phyloP scores from a whole-genome alignment of 768 basidiomycete genomes.

The Atractiella rhizophila region DNA sequence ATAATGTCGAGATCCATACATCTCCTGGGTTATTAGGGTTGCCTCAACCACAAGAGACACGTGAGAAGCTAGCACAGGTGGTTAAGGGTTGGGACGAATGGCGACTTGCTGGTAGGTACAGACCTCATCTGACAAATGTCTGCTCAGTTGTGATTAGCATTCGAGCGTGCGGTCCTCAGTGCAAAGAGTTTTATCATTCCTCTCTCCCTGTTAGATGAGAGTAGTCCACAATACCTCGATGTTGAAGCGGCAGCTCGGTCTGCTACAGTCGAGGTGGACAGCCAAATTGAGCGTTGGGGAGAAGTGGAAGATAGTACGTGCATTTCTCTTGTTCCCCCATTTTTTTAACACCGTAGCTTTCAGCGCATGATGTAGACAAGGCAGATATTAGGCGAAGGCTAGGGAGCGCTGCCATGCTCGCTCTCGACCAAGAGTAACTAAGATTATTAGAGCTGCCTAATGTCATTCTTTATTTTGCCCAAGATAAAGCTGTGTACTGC shows the following conservation, averaged over 20 bases:
- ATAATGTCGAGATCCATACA: conserved; percentile 37
- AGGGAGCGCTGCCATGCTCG: conserved; percentile 41
- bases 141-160: too few relatives aligned
- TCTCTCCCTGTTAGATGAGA: conserved; percentile 54
- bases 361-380: conserved; percentile 95
- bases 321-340: not conserved
- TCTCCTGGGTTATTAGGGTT: conserved; percentile 47
- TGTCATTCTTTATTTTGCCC: too few relatives aligned
- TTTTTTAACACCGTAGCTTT: not conserved
- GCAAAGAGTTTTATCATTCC: conserved; percentile 78
- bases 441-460: too few relatives aligned
- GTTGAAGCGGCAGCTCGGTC: conserved; percentile 66
- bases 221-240: conserved; percentile 42
- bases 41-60: conserved; percentile 44
- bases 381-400: conserved; percentile 72
- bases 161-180: conserved; percentile 70
- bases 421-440: too few relatives aligned
- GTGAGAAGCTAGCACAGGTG: conserved; percentile 32
- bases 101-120: conserved; percentile 58
- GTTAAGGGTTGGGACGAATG: conserved; percentile 46
- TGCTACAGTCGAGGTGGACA: conserved; percentile 72
- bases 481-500: too few relatives aligned
- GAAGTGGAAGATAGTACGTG: conserved; percentile 93
- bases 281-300: conserved; percentile 95
- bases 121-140: not conserved